Percentiles rank a stretch among this genome's conserved stretches.
phyloP scores from a whole-genome alignment of 768 basidiomycete genomes.

The Pleurotus salmoneostramineus region DNA sequence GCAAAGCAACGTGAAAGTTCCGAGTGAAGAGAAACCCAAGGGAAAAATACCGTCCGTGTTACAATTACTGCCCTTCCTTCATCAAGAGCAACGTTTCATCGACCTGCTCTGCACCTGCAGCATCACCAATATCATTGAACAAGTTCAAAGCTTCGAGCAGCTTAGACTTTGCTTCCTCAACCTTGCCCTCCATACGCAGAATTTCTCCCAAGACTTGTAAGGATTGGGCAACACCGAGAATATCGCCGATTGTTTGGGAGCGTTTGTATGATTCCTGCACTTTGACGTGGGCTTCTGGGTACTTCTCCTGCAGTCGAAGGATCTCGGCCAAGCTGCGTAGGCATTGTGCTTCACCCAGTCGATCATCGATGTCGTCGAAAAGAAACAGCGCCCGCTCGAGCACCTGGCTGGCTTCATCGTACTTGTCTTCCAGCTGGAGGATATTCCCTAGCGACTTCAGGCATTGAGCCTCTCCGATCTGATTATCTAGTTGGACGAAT shows the following conservation, averaged over 20 bases:
- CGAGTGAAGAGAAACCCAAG: no score
- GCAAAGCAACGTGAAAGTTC: no score
- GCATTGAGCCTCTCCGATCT: constrained; percentile 4
- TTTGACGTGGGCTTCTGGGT: constrained; percentile 1
- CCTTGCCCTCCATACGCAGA: constrained; percentile 1
- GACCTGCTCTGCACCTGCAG: constrained; percentile 4
- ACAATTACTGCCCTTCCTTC: neutral
- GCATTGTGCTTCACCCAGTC: constrained; percentile 3
- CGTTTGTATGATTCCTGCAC: neutral
- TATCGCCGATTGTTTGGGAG: neutral
- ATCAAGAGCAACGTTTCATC: neutral
- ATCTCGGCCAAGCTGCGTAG: constrained; percentile 2
- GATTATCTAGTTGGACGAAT: constrained; percentile 2
- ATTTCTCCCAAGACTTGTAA: constrained; percentile 6
- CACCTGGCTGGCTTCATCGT: neutral
- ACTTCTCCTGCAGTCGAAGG: neutral
- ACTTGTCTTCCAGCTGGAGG: constrained; percentile 2
- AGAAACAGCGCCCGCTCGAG: neutral
- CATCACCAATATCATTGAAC: neutral
- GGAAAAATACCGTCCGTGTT: neutral
- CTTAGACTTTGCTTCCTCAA: neutral
- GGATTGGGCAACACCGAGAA: constrained; percentile 3
- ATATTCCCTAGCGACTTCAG: constrained; percentile 1
- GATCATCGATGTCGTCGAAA: constrained; percentile 4
- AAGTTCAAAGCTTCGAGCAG: neutral